Evolutionary conservation across 1,139 yeast species (phyloP), one percentile per base, ranked within the genome.

Genomic region (Trichomonascaceae sp.): DNA sequence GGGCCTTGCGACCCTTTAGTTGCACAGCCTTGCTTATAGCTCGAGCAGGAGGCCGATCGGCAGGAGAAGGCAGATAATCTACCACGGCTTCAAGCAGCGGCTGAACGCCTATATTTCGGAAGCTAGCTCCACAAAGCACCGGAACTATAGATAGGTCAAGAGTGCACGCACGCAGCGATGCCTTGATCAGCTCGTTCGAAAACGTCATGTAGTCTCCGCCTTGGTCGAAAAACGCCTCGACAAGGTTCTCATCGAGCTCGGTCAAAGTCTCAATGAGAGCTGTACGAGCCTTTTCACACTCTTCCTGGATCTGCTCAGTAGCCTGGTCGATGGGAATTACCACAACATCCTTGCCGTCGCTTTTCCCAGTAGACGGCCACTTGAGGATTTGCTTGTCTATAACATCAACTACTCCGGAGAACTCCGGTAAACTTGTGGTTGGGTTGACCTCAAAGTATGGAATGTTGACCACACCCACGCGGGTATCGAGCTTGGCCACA

Each of bases 51-150:
- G 56, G 54, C 0, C 69, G 64, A 42, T 85, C 87, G 3, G 68
- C 43, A 1, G 98, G 97, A 1, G 89, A 72, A 0, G 99, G 98
- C 25, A 92, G 62, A 47, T 69, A 89, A 35, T 70, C 68, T 1
- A 74, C 66, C 13, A 87, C 66, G 0, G 93, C 87, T 53, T 89
- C 98, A 59, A 89, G 60, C 36, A 92, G 60, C 0, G 97, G 96
- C 51, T 89, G 98, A 2, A 89, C 93, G 11, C 98, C 98, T 34
- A 89, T 79, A 51, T 89, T 89, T 42, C 68, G 71, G 58, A 89
- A 89, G 34, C 96, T 80, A 1, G 97, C 81, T 3, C 99, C 98
- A 56, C 96, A 84, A 27, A 85, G 60, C 0, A 89, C 80, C 0
- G 99, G 97, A 0, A 79, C 69, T 2, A 82, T 64, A 27, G 62